phyloP scores from a whole-genome alignment of 179 eudicot genomes.

The Beta macrorhiza region DNA sequence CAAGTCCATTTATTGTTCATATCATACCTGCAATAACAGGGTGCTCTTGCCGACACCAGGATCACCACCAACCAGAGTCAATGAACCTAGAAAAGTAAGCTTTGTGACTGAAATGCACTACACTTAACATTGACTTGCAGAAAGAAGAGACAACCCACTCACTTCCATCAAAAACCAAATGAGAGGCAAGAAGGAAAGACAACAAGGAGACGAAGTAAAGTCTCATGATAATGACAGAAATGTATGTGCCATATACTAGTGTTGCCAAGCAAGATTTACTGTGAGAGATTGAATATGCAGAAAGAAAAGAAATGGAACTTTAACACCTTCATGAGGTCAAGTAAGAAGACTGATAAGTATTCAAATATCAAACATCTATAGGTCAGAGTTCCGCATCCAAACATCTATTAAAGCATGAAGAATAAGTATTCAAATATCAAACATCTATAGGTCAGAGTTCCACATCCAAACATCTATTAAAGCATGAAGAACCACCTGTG shows the following conservation, averaged over 20 bases:
- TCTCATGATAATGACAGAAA: neutral
- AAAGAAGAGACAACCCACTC: neutral
- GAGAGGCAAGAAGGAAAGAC: neutral
- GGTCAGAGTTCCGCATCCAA: slow-evolving; percentile 6
- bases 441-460: neutral
- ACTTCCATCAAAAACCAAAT: neutral
- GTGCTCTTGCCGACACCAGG: slow-evolving; percentile 99
- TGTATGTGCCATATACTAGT: neutral
- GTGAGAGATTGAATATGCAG: neutral
- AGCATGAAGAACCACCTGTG: neutral
- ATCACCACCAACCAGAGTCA: slow-evolving; percentile 94
- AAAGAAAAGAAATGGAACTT: neutral
- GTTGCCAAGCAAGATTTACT: neutral
- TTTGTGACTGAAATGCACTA: neutral
- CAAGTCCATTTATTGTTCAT: neutral
- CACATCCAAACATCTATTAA: slow-evolving; percentile 7
- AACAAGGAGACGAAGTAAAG: neutral
- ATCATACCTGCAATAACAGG: slow-evolving; percentile 69
- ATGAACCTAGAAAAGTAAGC: slow-evolving; percentile 56
- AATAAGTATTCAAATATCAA: neutral
- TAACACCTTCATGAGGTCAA: neutral
- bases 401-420: neutral
- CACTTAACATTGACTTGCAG: neutral
- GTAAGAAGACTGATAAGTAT: neutral
- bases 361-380: neutral